Percentiles rank a stretch among this genome's conserved stretches.
These are phyloP conservation scores for Tetrapisispora arboricola DNA, from an alignment of 805 yeast genomes.

Conservation along the genomic window DNA sequence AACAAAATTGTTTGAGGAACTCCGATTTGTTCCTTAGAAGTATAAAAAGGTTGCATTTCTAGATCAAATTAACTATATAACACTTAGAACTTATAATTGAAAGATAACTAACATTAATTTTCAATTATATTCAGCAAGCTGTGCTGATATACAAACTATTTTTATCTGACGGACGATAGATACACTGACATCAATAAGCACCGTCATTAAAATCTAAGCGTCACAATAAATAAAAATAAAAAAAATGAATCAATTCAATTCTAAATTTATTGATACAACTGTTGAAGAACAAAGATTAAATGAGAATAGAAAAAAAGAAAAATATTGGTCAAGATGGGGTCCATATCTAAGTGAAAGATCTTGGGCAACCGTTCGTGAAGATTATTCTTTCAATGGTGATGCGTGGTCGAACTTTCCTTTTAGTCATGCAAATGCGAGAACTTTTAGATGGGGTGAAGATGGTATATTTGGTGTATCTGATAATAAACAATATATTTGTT, in stretches of 20 bases:
- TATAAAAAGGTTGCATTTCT: no score
- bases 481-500: constrained; percentile 63
- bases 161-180: no score
- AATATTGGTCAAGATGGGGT: constrained; percentile 86
- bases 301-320: constrained; percentile 26
- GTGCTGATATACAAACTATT: no score
- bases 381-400: constrained; percentile 74
- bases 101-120: no score
- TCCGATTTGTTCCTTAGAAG: no score
- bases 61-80: no score
- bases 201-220: no score
- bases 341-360: constrained; percentile 82
- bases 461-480: constrained; percentile 88
- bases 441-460: constrained; percentile 93
- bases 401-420: constrained; percentile 88
- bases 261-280: constrained; percentile 19
- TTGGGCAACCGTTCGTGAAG: constrained; percentile 83
- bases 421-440: constrained; percentile 69
- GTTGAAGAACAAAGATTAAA: constrained; percentile 30
- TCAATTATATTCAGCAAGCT: no score
- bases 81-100: no score
- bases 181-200: no score
- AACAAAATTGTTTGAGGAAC: no score
- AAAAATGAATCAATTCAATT: constrained; percentile 13
- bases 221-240: no score